These are phyloP conservation scores for Entonaema liquescens DNA, from an alignment of 495 filamentous ascomycete genomes.

Conservation along the genomic window DNA sequence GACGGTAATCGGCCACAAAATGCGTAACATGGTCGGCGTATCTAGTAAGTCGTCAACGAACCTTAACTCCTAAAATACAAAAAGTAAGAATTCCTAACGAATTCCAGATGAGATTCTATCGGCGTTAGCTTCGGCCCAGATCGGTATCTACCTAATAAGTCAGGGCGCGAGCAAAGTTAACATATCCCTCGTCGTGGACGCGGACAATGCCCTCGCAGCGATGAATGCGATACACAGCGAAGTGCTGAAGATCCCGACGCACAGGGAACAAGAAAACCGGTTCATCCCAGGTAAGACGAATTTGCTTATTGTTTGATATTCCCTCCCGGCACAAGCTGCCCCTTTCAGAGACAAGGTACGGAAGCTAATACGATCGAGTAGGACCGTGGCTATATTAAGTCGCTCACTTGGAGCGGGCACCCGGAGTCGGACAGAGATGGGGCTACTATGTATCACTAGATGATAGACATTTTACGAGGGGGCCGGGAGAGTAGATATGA, in stretches of 20 bases:
- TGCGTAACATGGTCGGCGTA: conserved; percentile 53
- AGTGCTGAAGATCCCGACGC: conserved; percentile 53
- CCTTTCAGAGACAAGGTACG: background rate
- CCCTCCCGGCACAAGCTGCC: conserved; percentile 11
- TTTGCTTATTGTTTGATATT: background rate
- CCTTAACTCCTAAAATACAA: background rate
- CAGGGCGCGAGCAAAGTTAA: conserved; percentile 56
- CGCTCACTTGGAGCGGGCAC: conserved; percentile 1
- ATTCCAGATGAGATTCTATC: conserved; percentile 49
- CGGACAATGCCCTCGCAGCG: conserved; percentile 49
- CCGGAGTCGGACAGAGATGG: conserved; percentile 17
- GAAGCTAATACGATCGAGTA: conserved; percentile 20
- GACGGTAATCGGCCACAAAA: conserved; percentile 54
- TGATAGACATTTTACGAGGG: background rate
- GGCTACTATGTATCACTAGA: conserved; percentile 7
- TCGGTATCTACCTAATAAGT: conserved; percentile 53
- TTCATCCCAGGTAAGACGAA: conserved; percentile 45
- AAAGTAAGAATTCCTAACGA: conserved; percentile 14
- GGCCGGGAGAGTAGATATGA: background rate
- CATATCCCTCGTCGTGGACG: conserved; percentile 53
- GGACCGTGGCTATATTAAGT: conserved; percentile 40
- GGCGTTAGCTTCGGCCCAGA: conserved; percentile 48
- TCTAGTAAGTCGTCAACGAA: conserved; percentile 41
- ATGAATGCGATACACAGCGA: conserved; percentile 52
- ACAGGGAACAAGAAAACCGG: conserved; percentile 44